Percentiles rank a stretch among this genome's conserved stretches.
Evolutionary conservation across 768 basidiomycete species (phyloP).

Genomic region (Suillus subluteus): DNA sequence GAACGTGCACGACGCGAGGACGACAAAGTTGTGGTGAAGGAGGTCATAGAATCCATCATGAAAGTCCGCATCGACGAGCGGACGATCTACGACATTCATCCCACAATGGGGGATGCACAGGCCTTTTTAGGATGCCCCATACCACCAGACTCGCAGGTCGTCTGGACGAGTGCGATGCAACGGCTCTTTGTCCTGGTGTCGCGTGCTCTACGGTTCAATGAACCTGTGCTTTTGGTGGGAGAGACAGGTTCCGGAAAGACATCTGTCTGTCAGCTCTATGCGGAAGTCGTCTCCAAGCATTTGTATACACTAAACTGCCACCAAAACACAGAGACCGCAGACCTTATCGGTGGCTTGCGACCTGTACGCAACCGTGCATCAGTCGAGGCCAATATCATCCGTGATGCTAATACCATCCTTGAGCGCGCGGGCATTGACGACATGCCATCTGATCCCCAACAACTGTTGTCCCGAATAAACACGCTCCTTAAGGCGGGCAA

Average conservation of each 20-base stretch:
- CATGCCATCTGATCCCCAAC: conserved; percentile 25
- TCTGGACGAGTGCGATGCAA: conserved; percentile 95
- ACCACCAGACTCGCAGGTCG: conserved; percentile 50
- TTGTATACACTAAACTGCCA: conserved; percentile 90
- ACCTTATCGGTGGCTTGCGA: conserved; percentile 91
- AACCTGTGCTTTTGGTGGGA: conserved; percentile 93
- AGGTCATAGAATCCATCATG: conserved; percentile 89
- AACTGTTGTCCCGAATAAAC: conserved; percentile 31
- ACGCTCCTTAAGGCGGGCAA: conserved; percentile 26
- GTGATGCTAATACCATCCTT: conserved; percentile 47
- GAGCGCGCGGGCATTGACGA: conserved; percentile 41
- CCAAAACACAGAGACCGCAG: conserved; percentile 97
- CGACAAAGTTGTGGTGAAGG: conserved; percentile 88
- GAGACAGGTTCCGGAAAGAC: conserved; percentile 99
- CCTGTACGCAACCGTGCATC: conserved; percentile 79
- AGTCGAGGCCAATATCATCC: conserved; percentile 51
- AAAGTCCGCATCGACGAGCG: conserved; percentile 80
- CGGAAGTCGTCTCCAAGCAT: conserved; percentile 60
- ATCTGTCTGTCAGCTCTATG: conserved; percentile 90
- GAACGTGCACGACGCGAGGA: conserved; percentile 86
- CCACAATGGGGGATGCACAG: conserved; percentile 41
- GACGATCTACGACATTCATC: conserved; percentile 64
- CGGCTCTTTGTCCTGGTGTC: conserved; percentile 83
- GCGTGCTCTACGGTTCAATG: conserved; percentile 86
- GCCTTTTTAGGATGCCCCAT: conserved; percentile 60